Percentiles rank a stretch among this genome's conserved stretches.
Evolutionary conservation across 805 yeast species (phyloP).

Genomic region (Monosporozyma unispora): DNA sequence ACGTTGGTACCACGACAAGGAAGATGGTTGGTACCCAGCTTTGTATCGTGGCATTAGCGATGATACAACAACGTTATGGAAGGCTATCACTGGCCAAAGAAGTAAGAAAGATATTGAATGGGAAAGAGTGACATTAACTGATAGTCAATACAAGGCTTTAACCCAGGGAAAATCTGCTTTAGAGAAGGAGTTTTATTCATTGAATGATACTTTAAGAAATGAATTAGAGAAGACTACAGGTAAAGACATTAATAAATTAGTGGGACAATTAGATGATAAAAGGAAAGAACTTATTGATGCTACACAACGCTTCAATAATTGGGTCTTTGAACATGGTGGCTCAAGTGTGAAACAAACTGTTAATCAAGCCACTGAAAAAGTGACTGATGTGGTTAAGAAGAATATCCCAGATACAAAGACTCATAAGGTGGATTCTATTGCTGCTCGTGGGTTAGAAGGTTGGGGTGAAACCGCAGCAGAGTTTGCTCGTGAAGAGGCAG

Average conservation of each 20-base stretch:
- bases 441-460: constrained; percentile 33
- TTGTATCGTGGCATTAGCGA: not conserved
- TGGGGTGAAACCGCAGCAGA: constrained; percentile 41
- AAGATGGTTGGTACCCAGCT: not conserved
- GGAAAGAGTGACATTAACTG: not conserved
- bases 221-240: not conserved
- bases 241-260: not conserved
- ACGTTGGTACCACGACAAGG: not conserved
- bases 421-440: constrained; percentile 23
- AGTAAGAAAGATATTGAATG: not conserved
- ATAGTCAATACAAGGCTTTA: not conserved
- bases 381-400: not conserved
- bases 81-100: not conserved
- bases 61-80: not conserved
- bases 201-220: not conserved
- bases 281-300: constrained; percentile 16
- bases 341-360: not conserved
- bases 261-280: constrained; percentile 9
- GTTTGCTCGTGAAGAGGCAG: constrained; percentile 32
- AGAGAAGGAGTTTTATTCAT: not conserved
- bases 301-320: constrained; percentile 7
- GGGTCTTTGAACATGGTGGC: not conserved
- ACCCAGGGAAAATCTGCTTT: not conserved
- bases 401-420: not conserved
- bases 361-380: not conserved